Conservation (phyloP, 1,139 yeast species). For the Lipomyces yarrowii region DNA sequence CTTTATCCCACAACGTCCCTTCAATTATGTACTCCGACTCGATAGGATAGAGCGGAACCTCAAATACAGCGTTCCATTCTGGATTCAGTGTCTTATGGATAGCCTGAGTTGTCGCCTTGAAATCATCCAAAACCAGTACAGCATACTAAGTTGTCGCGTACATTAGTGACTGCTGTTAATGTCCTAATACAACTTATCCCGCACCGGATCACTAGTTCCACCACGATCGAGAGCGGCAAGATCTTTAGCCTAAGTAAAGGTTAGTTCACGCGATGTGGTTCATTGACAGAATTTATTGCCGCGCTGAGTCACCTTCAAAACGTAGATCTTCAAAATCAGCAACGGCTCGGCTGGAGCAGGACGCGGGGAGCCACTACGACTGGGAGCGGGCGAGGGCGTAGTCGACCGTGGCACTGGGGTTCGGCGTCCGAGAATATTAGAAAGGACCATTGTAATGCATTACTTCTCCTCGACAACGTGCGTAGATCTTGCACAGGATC, state of each 20-base stretch:
- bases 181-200: background rate
- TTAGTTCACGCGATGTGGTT: background rate
- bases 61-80: constrained; percentile 44
- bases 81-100: constrained; percentile 42
- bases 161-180: background rate
- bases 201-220: constrained; percentile 34
- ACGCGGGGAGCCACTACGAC: constrained; percentile 16
- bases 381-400: constrained; percentile 12
- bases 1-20: constrained; percentile 46
- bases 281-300: background rate
- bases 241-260: constrained; percentile 28
- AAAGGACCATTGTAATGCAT: background rate
- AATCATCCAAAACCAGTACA: constrained; percentile 38
- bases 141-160: constrained; percentile 33
- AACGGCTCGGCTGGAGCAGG: constrained; percentile 13
- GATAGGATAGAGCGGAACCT: constrained; percentile 37
- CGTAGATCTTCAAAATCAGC: constrained; percentile 15
- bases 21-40: constrained; percentile 38
- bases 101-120: constrained; percentile 42
- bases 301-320: constrained; percentile 18
- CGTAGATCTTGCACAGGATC: background rate
- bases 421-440: background rate
- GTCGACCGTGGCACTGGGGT: constrained; percentile 3
- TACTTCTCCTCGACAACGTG: background rate
- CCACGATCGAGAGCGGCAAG: constrained; percentile 33